Percentiles rank a stretch among this genome's conserved stretches.
Conservation (phyloP, 176 grass and related monocot species). For the Olyra latifolia region DNA sequence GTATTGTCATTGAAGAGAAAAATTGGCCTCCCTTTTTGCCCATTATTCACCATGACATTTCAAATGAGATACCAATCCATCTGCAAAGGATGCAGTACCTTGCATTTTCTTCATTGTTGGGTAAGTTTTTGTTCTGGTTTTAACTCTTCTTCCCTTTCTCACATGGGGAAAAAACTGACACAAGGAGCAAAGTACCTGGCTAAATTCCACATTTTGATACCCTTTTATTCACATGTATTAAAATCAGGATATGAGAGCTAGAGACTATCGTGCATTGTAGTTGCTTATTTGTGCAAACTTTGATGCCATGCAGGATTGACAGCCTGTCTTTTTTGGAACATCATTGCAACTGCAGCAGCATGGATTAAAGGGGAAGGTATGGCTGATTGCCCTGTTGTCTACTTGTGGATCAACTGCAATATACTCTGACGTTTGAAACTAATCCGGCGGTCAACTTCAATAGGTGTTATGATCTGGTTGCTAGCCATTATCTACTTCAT, state of each 20-base stretch:
- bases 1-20: slow-evolving; percentile 87
- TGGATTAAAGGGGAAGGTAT: slow-evolving; percentile 97
- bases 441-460: slow-evolving; percentile 13
- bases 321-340: slow-evolving; percentile 82
- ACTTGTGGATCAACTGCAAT: slow-evolving; percentile 1
- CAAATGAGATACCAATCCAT: slow-evolving; percentile 90
- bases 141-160: background rate
- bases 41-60: slow-evolving; percentile 97
- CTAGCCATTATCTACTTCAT: slow-evolving; percentile 96
- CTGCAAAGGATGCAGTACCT: slow-evolving; percentile 86
- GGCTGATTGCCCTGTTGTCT: background rate
- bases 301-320: slow-evolving; percentile 69
- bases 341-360: slow-evolving; percentile 79
- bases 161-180: background rate
- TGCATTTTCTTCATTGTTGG: slow-evolving; percentile 89
- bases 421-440: slow-evolving; percentile 13
- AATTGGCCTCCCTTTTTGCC: slow-evolving; percentile 96
- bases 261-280: slow-evolving; percentile 4
- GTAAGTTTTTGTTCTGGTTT: slow-evolving; percentile 40
- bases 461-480: slow-evolving; percentile 94
- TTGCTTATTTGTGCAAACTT: slow-evolving; percentile 32
- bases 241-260: background rate
- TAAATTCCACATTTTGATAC: background rate
- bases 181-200: slow-evolving; percentile 13
- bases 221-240: background rate